Evolutionary conservation across 164 flowering plant genomes (phyloP), one percentile per base, ranked within the genome.

Genomic region (Saururus chinensis): DNA sequence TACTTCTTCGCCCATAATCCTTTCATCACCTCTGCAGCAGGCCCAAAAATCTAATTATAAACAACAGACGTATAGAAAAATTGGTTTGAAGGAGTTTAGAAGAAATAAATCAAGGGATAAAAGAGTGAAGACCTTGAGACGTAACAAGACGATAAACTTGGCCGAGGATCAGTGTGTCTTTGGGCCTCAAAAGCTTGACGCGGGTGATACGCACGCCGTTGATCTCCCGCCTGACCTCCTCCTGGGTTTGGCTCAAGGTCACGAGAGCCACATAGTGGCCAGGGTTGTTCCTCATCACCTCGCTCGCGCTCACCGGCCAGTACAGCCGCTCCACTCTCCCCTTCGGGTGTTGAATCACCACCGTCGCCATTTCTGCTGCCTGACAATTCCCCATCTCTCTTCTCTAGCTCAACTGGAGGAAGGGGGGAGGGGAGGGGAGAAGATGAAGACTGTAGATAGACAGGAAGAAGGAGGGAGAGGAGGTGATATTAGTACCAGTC

Each of bases 191-290:
- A 53, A 92, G 84, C 76, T 89, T 92, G 26, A 92, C 83, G 21
- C 87, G 72, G 0, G 96, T 87, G 17, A 85, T 40, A 7, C 85
- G 67, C 20, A 85, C 73, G 3, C 77, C 65, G 35, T 57, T 68
- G 40, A 19, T 70, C 19, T 48, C 58, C 14, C 22, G 40, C 25
- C 45, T 51, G 21, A 63, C 60, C 37, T 64, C 68, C 21, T 49
- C 64, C 19, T 53, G 58, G 56, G 64, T 68, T 37, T 64, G 63
- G 42, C 59, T 30, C 25, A 60, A 61, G 57, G 73, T 82, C 72
- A 92, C 80, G 17, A 89, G 87, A 48, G 96, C 97, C 1, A 92
- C 96, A 61, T 85, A 84, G 73, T 89, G 86, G 25, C 95, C 93
- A 1, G 96, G 96, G 60, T 92, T 86, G 60, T 59, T 70, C 73